Base-by-base conservation (phyloP, 208 protist species). In the Leishmania major region DNA sequence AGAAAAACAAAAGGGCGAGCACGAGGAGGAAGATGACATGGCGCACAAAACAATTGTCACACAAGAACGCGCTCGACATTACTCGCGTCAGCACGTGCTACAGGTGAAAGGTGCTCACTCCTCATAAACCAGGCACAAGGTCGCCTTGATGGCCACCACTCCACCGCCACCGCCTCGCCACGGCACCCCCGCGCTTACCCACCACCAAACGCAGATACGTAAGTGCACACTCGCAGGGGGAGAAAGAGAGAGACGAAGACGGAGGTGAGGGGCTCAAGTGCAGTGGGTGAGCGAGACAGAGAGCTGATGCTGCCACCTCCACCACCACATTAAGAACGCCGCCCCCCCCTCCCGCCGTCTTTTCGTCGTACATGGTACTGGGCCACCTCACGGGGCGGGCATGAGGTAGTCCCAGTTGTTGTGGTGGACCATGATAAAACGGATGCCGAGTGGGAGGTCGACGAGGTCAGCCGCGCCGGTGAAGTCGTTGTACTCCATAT, bases 381-480 rank as follows among this genome's bases (percentile, higher is more conserved):
- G 0, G 0, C 62, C 31, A 19, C 15, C n/a, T 45, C 49, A 81
- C 2, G 22, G 47, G 2, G 79, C 81, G 35, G 89, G 89, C 57
- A 90, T 25, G 35, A 77, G 72, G n/a, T 75, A 90, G 37, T 89
- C 86, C 89, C 89, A 92, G 76, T 90, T 87, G 80, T 92, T 92
- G 67, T 90, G 75, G 76, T 92, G 79, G 19, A 92, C 82, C 66
- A 89, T 82, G 51, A 92, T 87, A 71, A 75, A 78, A 15, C 89
- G 84, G 37, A 92, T 57, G 15, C 66, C 79, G 3, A 90, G 74
- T 13, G 89, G 87, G 17, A 92, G 79, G 35, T 92, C 82, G 1
- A 87, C 81, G 51, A 92, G 67, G 47, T 92, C 62, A 11, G 82
- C 80, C 47, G 74, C 81, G 2, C 89, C 89, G 53, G 80, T 76